Conservation (phyloP, 441 rosid species). For the Populus tomentosa region DNA sequence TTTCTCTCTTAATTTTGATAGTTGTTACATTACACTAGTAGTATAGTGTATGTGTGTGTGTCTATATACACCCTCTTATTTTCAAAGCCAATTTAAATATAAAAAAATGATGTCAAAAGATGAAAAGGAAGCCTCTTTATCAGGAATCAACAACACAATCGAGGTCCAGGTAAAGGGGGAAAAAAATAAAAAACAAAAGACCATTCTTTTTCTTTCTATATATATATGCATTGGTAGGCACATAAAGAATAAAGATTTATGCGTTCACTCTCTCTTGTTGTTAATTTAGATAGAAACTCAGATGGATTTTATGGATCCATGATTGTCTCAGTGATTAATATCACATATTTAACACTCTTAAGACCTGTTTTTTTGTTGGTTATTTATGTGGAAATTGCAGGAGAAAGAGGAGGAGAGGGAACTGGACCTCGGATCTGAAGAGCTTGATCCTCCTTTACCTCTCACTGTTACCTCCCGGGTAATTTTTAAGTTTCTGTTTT, state of each 20-base stretch:
- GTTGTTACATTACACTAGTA: no score
- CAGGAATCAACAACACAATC: conserved; percentile 30
- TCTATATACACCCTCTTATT: conserved; percentile 1
- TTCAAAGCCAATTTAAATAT: background rate
- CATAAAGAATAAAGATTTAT: background rate
- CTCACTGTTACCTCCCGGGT: conserved; percentile 97
- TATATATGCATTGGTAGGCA: background rate
- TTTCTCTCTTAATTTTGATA: background rate
- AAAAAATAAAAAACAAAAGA: background rate
- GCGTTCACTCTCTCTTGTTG: background rate
- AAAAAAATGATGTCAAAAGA: conserved; percentile 23
- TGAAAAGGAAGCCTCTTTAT: conserved; percentile 24
- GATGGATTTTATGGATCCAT: conserved; percentile 9
- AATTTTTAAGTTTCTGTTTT: background rate
- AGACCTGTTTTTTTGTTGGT: background rate
- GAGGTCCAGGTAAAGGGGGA: conserved; percentile 14
- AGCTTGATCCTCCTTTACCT: conserved; percentile 73
- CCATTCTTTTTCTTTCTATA: background rate
- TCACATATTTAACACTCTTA: background rate
- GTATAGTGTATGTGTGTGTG: no score
- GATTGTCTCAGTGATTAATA: background rate
- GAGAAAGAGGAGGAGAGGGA: conserved; percentile 52
- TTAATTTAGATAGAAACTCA: background rate
- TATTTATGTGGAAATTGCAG: conserved; percentile 37
- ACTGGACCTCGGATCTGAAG: conserved; percentile 59